Evolutionary conservation across 208 protist species (phyloP).

Genomic region (Phytomonas francai): DNA sequence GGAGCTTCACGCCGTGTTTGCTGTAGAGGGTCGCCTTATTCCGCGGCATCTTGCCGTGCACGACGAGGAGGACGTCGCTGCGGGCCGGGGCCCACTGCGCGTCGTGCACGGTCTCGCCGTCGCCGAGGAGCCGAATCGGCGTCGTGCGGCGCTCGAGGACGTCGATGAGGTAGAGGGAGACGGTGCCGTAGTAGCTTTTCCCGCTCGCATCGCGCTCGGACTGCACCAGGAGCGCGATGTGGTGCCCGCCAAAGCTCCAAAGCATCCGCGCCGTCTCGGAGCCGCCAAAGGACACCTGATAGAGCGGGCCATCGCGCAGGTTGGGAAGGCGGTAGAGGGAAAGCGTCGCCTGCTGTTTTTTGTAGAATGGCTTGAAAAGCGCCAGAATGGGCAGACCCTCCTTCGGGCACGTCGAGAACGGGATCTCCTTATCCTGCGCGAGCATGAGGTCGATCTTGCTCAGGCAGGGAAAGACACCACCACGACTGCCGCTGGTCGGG

Average conservation of each 20-base stretch:
- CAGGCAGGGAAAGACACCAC: slow-evolving; percentile 18
- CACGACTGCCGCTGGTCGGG: not conserved
- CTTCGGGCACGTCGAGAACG: slow-evolving; percentile 41
- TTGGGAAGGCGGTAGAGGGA: slow-evolving; percentile 66
- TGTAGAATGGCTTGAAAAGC: slow-evolving; percentile 80
- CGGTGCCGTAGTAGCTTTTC: slow-evolving; percentile 88
- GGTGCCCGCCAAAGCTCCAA: slow-evolving; percentile 62
- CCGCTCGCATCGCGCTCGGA: slow-evolving; percentile 76
- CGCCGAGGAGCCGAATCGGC: slow-evolving; percentile 57
- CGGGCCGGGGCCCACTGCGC: slow-evolving; percentile 68
- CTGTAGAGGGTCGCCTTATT: slow-evolving; percentile 87
- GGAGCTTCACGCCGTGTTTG: slow-evolving; percentile 61
- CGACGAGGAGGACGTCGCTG: slow-evolving; percentile 78
- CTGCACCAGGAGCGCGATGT: slow-evolving; percentile 64
- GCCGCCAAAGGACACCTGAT: slow-evolving; percentile 51
- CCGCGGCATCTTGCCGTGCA: slow-evolving; percentile 85
- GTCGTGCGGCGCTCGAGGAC: slow-evolving; percentile 41
- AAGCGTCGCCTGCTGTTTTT: slow-evolving; percentile 59
- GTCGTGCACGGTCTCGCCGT: slow-evolving; percentile 83
- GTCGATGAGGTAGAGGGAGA: slow-evolving; percentile 72
- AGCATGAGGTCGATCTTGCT: slow-evolving; percentile 73
- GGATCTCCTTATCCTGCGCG: slow-evolving; percentile 73
- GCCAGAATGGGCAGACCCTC: slow-evolving; percentile 51
- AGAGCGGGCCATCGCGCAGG: slow-evolving; percentile 53
- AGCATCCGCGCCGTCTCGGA: slow-evolving; percentile 53